Base-by-base conservation (phyloP, 495 filamentous ascomycete species). In the Podospora appendiculata region DNA sequence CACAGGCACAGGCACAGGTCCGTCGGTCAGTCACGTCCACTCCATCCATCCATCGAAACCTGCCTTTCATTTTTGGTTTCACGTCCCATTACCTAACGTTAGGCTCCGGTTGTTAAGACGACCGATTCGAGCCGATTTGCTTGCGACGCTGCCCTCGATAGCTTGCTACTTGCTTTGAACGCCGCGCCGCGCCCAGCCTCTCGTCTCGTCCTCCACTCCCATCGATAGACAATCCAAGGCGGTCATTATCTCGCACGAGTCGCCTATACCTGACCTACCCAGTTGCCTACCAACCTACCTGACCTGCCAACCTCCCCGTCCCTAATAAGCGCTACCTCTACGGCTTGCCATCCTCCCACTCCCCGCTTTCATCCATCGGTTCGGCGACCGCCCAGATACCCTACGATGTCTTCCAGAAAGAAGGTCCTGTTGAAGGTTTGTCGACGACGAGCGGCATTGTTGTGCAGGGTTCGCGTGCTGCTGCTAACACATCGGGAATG, bases 391-490 rank as follows among this genome's bases (percentile, higher is more conserved):
- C 46, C 33, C 13, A 48, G 6, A 17, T 4, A 13, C 48, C 25
- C 25, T 5, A 42, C 16, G 19, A 96, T 96, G 90, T 79, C 90
- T 66, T 90, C 89, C 61, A 83, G 89, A 70, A 98, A 95, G 86
- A 96, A 96, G 83, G 89, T 95, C 58, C 77, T 98, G 48, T 75
- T 98, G 59, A 98, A 98, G 86, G 92, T 95, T 76, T 49, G 67
- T 11, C 25, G 5, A 25, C 25, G 5, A 25, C 25, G 5, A 2
- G 25, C 25, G 25, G 25, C 25, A 25, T 25, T 25, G 25, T 10
- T 14, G 38, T 41, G 38, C 38, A 41, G 4, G 14, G 38, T 41
- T 12, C 38, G 38, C 38, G 9, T 25, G 9, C 17, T 8, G 10
- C 40, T 46, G 41, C 57, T 57, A 38, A 50, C 44, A 12, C 41